Conservation (phyloP, 805 yeast species). For the Metschnikowia corniflorae region DNA sequence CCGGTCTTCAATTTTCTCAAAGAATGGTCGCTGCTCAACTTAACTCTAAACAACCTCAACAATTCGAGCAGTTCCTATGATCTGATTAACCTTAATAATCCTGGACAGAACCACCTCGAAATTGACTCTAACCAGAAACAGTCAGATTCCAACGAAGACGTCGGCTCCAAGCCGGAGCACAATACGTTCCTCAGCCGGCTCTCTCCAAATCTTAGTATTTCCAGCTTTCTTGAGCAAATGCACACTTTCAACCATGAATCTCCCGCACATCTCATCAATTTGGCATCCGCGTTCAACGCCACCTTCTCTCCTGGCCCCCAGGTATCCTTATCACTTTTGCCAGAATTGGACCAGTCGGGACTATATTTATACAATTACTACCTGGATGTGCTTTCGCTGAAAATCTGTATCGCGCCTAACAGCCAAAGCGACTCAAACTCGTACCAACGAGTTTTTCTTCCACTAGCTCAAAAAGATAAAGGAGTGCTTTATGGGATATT, state of each 20-base stretch:
- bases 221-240: slow-evolving; percentile 15
- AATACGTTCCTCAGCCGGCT: neutral
- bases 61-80: no score
- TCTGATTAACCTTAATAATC: no score
- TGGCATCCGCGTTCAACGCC: slow-evolving; percentile 20
- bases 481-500: slow-evolving; percentile 51
- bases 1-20: slow-evolving; percentile 25
- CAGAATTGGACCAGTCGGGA: slow-evolving; percentile 18
- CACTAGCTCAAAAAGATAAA: slow-evolving; percentile 50
- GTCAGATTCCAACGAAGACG: neutral
- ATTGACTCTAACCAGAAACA: slow-evolving; percentile 2
- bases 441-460: slow-evolving; percentile 50
- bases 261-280: slow-evolving; percentile 5
- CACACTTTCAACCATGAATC: slow-evolving; percentile 10
- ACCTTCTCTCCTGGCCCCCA: slow-evolving; percentile 27
- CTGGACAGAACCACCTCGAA: neutral
- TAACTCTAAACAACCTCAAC: neutral
- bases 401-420: slow-evolving; percentile 46
- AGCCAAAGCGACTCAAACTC: slow-evolving; percentile 45
- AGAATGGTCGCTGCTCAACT: slow-evolving; percentile 20
- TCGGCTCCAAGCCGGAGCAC: neutral
- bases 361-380: slow-evolving; percentile 45
- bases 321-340: slow-evolving; percentile 18
- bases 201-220: slow-evolving; percentile 11
- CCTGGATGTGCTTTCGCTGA: slow-evolving; percentile 40